Base-by-base conservation (phyloP, 2,329 filamentous ascomycete species). In the Arthrobotrys musiformis region DNA sequence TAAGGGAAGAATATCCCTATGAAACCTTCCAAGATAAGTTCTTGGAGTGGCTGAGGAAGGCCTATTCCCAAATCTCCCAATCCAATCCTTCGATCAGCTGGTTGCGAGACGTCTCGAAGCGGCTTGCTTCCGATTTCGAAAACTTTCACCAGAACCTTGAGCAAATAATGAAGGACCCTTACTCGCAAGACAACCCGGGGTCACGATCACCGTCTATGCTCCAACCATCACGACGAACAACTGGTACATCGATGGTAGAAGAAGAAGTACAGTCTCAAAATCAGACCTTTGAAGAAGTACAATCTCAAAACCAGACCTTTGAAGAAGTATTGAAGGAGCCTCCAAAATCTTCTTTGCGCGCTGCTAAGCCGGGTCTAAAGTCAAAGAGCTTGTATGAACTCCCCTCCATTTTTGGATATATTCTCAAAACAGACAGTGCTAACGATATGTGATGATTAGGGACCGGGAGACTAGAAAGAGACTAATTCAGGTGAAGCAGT, bases 21-120 rank as follows among this genome's bases (percentile, higher is more conserved):
- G 24, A 61, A 9, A 19, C n/a, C 0, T 76, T 76, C 22, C 44
- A 56, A 15, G 24, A 44, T 1, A 44, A 11, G 7, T 46, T 44
- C 17, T 24, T 62, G 13, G 33, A 54, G 6, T 75, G 70, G 70
- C 44, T 75, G 28, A 56, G 40, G 46, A 48, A 35, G 22, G 63
- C 63, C 2, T 37, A 0, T 33, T 8, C 6, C 4, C 61, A 48
- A 1, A 56, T 63, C 17, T 44, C 48, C 7, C 9, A 9, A 9
- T 67, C 42, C 1, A 11, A 63, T 2, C 54, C 63, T 19, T 26
- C 70, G 1, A 67, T 75, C 15, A 6, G 11, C 2, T 26, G 26
- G 28, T 33, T 56, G 11, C 26, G 61, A 2, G 35, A 26, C 2
- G n/a, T 42, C 22, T 54, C 44, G 11, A 46, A 69, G 11, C 40